These are phyloP conservation scores for Gossypium mustelinum DNA, from an alignment of 345 rosid species.

Conservation along the genomic window DNA sequence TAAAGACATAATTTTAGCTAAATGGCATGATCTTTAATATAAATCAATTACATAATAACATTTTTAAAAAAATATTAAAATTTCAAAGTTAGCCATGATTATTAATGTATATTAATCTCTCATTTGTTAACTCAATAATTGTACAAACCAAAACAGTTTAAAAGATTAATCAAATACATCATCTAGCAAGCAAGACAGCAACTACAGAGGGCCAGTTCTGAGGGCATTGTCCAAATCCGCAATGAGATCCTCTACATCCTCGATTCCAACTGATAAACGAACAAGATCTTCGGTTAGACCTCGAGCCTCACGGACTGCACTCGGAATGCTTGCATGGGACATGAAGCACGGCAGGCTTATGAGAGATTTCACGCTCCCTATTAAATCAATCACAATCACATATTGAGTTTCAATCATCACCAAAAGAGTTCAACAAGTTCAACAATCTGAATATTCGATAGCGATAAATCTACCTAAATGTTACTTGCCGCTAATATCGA, in stretches of 20 bases:
- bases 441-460: neutral
- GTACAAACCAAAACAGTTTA: too few species aligned
- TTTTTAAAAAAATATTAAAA: too few species aligned
- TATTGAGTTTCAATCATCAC: neutral
- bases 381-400: neutral
- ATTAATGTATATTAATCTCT: too few species aligned
- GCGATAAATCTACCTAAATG: neutral
- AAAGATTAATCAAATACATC: too few species aligned
- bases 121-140: too few species aligned
- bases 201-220: constrained; percentile 50
- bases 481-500: neutral
- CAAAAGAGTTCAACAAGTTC: neutral
- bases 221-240: constrained; percentile 77
- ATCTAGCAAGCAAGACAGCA: neutral
- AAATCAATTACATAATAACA: too few species aligned
- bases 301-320: constrained; percentile 75
- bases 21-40: too few species aligned
- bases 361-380: constrained; percentile 94
- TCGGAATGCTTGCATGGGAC: constrained; percentile 96
- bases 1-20: too few species aligned
- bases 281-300: constrained; percentile 89
- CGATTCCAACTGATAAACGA: constrained; percentile 87
- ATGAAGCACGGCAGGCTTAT: constrained; percentile 98
- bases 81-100: too few species aligned
- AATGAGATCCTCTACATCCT: constrained; percentile 85